Percentiles rank a stretch among this genome's conserved stretches.
Conservation (phyloP, 2,329 filamentous ascomycete genomes). For the Microdochium nivale region DNA sequence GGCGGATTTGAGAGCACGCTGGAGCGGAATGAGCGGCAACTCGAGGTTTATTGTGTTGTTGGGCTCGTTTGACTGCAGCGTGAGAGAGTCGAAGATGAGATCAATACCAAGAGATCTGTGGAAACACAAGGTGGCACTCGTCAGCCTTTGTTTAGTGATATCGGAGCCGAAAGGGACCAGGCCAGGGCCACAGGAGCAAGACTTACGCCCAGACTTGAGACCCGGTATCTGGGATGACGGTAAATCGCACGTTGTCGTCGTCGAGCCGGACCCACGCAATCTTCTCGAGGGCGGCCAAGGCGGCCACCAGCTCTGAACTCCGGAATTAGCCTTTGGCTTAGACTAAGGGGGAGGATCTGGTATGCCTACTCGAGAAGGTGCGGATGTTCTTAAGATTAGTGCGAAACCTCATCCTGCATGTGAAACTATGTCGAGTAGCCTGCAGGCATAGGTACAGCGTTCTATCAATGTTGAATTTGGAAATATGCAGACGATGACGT, state of each 20-base stretch:
- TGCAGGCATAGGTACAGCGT: too few relatives aligned
- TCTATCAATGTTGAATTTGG: too few relatives aligned
- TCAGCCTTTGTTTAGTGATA: too few relatives aligned
- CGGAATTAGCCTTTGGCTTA: constrained; percentile 6
- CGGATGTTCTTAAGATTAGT: constrained; percentile 58
- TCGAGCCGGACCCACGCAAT: constrained; percentile 87
- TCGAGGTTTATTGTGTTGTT: constrained; percentile 94
- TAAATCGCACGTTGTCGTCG: constrained; percentile 83
- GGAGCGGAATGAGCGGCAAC: constrained; percentile 77
- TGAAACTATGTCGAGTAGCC: constrained; percentile 6
- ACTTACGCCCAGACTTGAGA: constrained; percentile 93
- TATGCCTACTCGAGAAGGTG: constrained; percentile 51
- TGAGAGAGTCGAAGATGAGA: constrained; percentile 79
- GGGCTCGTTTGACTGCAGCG: constrained; percentile 73
- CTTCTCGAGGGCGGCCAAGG: constrained; percentile 62
- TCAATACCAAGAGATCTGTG: constrained; percentile 56
- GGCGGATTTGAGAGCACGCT: constrained; percentile 86
- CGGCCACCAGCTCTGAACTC: constrained; percentile 51
- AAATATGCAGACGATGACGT: not conserved
- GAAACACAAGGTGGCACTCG: too few relatives aligned
- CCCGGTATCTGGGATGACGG: constrained; percentile 87
- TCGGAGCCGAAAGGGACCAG: constrained; percentile 21
- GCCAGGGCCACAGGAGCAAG: constrained; percentile 3
- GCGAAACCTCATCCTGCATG: constrained; percentile 52
- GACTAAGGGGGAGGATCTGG: not conserved